These are phyloP conservation scores for Zygotorulaspora sp. DNA, from an alignment of 805 yeast genomes.

Conservation along the genomic window DNA sequence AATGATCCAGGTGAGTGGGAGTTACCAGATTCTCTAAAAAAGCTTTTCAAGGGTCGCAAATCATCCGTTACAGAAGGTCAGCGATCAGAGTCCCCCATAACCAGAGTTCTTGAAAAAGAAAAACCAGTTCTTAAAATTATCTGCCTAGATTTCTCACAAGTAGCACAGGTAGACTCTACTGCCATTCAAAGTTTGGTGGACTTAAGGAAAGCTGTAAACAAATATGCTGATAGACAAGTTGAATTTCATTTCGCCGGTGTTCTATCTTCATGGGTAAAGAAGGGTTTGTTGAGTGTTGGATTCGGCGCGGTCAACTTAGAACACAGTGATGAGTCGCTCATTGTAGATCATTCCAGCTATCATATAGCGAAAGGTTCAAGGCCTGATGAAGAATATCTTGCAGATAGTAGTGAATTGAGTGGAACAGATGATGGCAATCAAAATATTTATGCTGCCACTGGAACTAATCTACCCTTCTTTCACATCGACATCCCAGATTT, in stretches of 20 bases:
- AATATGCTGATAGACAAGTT: slow-evolving; percentile 73
- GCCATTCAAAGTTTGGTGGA: slow-evolving; percentile 78
- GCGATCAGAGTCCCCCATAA: slow-evolving; percentile 13
- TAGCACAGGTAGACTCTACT: slow-evolving; percentile 71
- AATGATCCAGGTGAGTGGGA: slow-evolving; percentile 67
- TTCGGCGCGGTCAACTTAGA: slow-evolving; percentile 57
- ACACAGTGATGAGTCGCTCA: slow-evolving; percentile 30
- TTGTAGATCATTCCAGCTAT: slow-evolving; percentile 28
- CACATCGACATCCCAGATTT: slow-evolving; percentile 36
- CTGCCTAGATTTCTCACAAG: slow-evolving; percentile 76
- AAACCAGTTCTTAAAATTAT: slow-evolving; percentile 67
- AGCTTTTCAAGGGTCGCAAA: slow-evolving; percentile 20
- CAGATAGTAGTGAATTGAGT: background rate
- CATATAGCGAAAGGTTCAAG: slow-evolving; percentile 24
- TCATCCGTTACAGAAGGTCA: slow-evolving; percentile 12
- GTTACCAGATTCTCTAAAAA: slow-evolving; percentile 35
- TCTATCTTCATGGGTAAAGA: slow-evolving; percentile 77
- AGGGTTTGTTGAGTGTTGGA: slow-evolving; percentile 68
- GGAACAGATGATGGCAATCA: slow-evolving; percentile 5
- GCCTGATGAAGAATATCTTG: slow-evolving; percentile 9
- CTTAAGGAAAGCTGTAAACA: slow-evolving; percentile 62
- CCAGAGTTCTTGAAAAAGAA: slow-evolving; percentile 7
- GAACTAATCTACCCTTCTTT: slow-evolving; percentile 34
- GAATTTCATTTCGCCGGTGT: slow-evolving; percentile 88
- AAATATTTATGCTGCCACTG: slow-evolving; percentile 25